A percentile compares a stretch with the other conserved stretches of the same genome.
Evolutionary conservation across 306 rosid species (phyloP).

Genomic region (Biancaea sappan): DNA sequence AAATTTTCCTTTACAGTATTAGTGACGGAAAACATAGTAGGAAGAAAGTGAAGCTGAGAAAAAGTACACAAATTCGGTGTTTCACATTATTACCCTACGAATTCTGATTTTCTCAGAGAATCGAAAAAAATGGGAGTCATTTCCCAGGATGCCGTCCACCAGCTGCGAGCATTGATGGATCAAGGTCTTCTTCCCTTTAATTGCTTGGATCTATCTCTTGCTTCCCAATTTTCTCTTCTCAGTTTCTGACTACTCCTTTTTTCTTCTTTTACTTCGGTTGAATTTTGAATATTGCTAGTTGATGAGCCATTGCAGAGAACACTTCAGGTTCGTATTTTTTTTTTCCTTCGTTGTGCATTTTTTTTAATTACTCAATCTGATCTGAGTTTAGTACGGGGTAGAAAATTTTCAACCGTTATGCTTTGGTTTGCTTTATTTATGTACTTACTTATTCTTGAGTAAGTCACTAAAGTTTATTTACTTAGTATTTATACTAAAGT

Average conservation of each 20-base stretch:
- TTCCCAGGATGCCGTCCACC: constrained; percentile 75
- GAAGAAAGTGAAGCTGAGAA: constrained; percentile 1
- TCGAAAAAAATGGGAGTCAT: constrained; percentile 63
- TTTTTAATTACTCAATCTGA: constrained; percentile 27
- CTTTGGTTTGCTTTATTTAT: neutral
- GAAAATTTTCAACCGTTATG: neutral
- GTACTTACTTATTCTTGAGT: neutral
- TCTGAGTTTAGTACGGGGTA: constrained; percentile 30
- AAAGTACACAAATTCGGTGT: constrained; percentile 4
- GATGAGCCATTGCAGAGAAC: constrained; percentile 73
- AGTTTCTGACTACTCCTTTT: neutral
- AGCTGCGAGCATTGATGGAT: constrained; percentile 70
- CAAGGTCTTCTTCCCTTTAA: constrained; percentile 55
- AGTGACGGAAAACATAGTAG: neutral
- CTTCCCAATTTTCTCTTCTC: neutral
- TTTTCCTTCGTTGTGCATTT: constrained; percentile 4
- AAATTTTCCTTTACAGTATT: constrained; percentile 11
- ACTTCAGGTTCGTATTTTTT: constrained; percentile 62
- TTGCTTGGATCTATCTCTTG: constrained; percentile 8
- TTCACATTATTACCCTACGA: neutral
- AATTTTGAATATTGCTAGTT: constrained; percentile 51
- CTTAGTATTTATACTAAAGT: no score
- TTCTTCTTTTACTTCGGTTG: neutral
- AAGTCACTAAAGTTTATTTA: neutral
- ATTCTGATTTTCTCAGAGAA: constrained; percentile 5